Percentiles rank a stretch among this genome's conserved stretches.
Evolutionary conservation across 805 yeast genomes (phyloP).

Genomic region (Starmerella roubikii): DNA sequence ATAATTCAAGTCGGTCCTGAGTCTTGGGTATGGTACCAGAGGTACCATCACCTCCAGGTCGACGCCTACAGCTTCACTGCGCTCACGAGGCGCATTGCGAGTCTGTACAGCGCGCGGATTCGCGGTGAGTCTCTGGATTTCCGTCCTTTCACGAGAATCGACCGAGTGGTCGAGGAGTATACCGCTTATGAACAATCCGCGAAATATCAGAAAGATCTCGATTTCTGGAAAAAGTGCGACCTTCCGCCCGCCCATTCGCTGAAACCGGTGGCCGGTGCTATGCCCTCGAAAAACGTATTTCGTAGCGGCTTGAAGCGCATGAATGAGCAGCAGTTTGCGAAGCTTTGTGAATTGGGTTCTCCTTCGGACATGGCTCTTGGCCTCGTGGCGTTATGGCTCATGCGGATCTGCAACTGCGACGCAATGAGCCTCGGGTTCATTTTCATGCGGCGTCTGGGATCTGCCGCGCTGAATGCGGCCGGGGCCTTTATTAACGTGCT

Average conservation of each 20-base stretch:
- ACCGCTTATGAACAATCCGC: slow-evolving; percentile 1
- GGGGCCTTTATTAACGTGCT: slow-evolving; percentile 14
- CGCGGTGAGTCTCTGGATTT: neutral
- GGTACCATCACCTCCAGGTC: slow-evolving; percentile 13
- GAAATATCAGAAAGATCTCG: slow-evolving; percentile 5
- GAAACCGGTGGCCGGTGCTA: slow-evolving; percentile 3
- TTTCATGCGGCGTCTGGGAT: slow-evolving; percentile 13
- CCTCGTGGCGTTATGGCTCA: slow-evolving; percentile 7
- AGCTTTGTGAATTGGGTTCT: neutral
- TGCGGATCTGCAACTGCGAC: slow-evolving; percentile 6
- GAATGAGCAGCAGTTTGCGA: neutral
- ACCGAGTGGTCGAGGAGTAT: slow-evolving; percentile 8
- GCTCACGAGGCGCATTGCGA: slow-evolving; percentile 11
- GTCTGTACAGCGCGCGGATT: slow-evolving; percentile 4
- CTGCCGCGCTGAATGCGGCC: slow-evolving; percentile 9
- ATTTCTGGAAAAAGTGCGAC: slow-evolving; percentile 6
- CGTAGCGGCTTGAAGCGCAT: neutral
- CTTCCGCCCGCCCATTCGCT: slow-evolving; percentile 7
- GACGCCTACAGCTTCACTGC: slow-evolving; percentile 16
- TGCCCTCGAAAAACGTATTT: slow-evolving; percentile 8
- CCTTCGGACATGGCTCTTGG: slow-evolving; percentile 9
- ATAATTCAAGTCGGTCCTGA: slow-evolving; percentile 1
- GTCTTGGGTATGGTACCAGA: slow-evolving; percentile 11
- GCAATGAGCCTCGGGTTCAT: slow-evolving; percentile 10
- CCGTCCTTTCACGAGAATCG: neutral